Base-by-base conservation (phyloP, 225 moss, liverwort and hornwort species). In the Lunularia cruciata region DNA sequence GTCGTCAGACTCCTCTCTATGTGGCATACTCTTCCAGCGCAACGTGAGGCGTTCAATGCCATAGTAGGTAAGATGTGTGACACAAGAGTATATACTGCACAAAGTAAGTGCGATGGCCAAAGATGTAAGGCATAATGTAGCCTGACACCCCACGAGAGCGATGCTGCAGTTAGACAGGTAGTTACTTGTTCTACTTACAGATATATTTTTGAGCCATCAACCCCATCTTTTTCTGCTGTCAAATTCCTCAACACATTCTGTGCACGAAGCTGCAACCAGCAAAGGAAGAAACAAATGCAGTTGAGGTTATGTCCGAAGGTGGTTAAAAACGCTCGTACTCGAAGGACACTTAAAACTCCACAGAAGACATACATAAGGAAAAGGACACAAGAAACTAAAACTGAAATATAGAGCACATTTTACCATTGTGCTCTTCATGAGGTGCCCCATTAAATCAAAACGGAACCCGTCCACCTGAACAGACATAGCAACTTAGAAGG, bases 391-490 rank as follows among this genome's bases (percentile, higher is more conserved):
- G 14, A 19, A 14, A 57, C 62, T 12, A 40, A 25, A 0, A 0
- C 11, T 19, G 23, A 61, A 61, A 13, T 22, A 40, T 40, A 14
- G 1, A 10, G 12, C 8, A n/a, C n/a, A 61, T 15, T 42, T 69
- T 72, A 91, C 90, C 88, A 96, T 89, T 18, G 95, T 96, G 27
- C 83, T 87, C 81, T 90, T 92, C 95, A 96, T 96, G 40, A 96
- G 57, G 53, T 96, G 95, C 48, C 95, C 95, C 95, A 96, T 96
- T 20, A 96, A 86, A 76, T 92, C 95, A 76, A 96, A 92, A 49
- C 95, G 92, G 70, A 96, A 96, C 58, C 95, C 95, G 80, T 96
- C 95, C 34, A 96, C 90, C 90, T 91, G 79, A 57, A 62, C 47
- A 46, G 19, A 35, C 8, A 35, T 47, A 42, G 22, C 19, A 73